Percentiles rank a stretch among this genome's conserved stretches.
These are phyloP conservation scores for Postia placenta DNA, from an alignment of 768 basidiomycete species.

Conservation along the genomic window DNA sequence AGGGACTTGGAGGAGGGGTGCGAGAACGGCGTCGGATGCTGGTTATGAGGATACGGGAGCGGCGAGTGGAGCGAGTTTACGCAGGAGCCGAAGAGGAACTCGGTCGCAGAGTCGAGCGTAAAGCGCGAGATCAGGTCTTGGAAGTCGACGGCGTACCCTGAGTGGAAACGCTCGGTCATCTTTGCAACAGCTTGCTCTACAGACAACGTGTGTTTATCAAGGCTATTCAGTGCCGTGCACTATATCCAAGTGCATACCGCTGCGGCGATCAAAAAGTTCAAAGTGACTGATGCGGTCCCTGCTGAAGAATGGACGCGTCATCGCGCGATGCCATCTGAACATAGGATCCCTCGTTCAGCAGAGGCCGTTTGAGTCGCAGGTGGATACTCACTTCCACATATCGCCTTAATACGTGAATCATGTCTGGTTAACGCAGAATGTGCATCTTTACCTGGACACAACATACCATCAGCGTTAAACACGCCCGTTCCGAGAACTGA, in stretches of 20 bases:
- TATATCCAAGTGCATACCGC: conserved; percentile 22
- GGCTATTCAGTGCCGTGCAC: too few relatives aligned
- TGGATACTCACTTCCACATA: conserved; percentile 22
- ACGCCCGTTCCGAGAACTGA: conserved; percentile 45
- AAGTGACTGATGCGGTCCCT: conserved; percentile 30
- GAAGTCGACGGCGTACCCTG: conserved; percentile 27
- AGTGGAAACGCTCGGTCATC: conserved; percentile 20
- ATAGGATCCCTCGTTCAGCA: not conserved
- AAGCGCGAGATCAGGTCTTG: conserved; percentile 40
- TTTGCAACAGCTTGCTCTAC: conserved; percentile 19
- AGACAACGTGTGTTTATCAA: not conserved
- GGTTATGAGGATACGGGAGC: conserved; percentile 34
- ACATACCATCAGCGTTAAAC: conserved; percentile 47
- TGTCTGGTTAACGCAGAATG: not conserved
- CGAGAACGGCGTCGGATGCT: conserved; percentile 8
- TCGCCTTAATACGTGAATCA: conserved; percentile 15
- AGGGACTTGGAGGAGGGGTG: conserved; percentile 16
- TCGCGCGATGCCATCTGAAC: conserved; percentile 26
- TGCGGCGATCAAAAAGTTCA: conserved; percentile 28
- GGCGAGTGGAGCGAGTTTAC: conserved; percentile 31
- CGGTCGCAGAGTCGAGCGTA: conserved; percentile 47
- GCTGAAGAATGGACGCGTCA: conserved; percentile 32
- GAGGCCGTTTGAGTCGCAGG: not conserved
- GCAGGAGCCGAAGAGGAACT: conserved; percentile 44
- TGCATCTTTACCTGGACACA: not conserved